Evolutionary conservation across 2,329 filamentous ascomycete species (phyloP).

Genomic region (Ophiocordyceps camponoti-leonardi): DNA sequence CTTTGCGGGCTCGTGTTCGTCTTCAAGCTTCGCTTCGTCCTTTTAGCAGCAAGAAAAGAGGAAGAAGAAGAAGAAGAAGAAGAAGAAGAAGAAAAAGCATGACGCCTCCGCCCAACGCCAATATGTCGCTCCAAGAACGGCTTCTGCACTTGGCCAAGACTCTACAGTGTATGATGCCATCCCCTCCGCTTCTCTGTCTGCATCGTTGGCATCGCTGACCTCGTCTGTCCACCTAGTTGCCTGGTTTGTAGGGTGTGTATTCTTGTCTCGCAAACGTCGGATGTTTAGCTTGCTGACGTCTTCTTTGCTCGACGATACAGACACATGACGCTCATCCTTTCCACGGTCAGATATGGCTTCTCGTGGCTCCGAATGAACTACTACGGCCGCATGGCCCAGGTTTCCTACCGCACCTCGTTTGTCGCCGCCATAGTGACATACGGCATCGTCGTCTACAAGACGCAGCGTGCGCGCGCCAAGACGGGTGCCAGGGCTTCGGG

Average conservation of each 20-base stretch:
- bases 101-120: conserved; percentile 53
- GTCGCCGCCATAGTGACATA: conserved; percentile 81
- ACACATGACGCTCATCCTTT: conserved; percentile 72
- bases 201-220: not conserved
- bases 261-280: not conserved
- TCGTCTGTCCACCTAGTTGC: conserved; percentile 35
- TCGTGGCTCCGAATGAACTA: conserved; percentile 85
- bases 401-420: conserved; percentile 84
- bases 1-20: not conserved
- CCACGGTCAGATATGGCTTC: conserved; percentile 64
- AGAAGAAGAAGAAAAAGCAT: not conserved
- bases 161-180: conserved; percentile 54
- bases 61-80: not conserved
- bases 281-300: conserved; percentile 3
- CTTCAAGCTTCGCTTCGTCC: too few species aligned
- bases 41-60: not conserved
- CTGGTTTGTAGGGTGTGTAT: conserved; percentile 66
- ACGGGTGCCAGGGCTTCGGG: conserved; percentile 43
- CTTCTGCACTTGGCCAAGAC: conserved; percentile 69
- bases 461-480: conserved; percentile 71
- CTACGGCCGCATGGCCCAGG: conserved; percentile 56
- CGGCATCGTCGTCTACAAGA: conserved; percentile 98
- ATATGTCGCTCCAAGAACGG: conserved; percentile 55
- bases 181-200: not conserved
- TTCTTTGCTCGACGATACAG: conserved; percentile 25